Evolutionary conservation across 176 grass and related monocot genomes (phyloP), one percentile per base, ranked within the genome.

Genomic region (Ensete glaucum): DNA sequence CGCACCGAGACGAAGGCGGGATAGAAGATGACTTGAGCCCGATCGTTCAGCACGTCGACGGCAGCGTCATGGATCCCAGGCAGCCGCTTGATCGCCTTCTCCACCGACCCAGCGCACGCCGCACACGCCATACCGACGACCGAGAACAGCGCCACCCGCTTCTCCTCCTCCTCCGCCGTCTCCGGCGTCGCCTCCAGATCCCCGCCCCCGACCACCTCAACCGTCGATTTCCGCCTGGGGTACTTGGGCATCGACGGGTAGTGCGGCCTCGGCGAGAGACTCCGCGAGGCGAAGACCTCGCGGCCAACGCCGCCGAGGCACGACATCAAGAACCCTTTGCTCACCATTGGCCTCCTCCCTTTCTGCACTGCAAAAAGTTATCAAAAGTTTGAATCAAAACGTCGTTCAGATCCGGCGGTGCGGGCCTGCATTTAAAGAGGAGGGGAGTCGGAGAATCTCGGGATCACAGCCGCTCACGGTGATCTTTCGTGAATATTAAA

Each of bases 31-130:
- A 93, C 94, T 76, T 93, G 90, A 26, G 90, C 90, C 19, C 84
- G 88, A 79, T 85, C 79, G 15, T 87, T 86, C 29, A 98, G 90
- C 68, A 93, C 86, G 74, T 98, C 94, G 56, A 91, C 88, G 8
- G 94, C 88, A 34, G 90, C 94, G 71, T 98, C 90, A 23, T 91
- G 87, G 81, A 98, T 87, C 57, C 90, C 94, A 9, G 78, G 90
- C 48, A 98, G 88, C 73, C 94, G 79, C 86, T 98, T 93, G 62
- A 98, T 80, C 23, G 94, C 90, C 86, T 98, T 98, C 90, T 98
- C 90, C 54, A 98, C 88, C 12, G 94, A 93, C 11, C 90, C 90
- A 0, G 90, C 88, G 81, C 94, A 98, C 26, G 94, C 94, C 2
- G 90, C 80, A 67, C 90, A 98, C 6, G 88, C 93, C 90, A 93